A percentile compares a stretch with the other conserved stretches of the same genome.
These are phyloP conservation scores for Sclerotinia trifoliorum DNA, from an alignment of 2,329 filamentous ascomycete species.

Conservation along the genomic window DNA sequence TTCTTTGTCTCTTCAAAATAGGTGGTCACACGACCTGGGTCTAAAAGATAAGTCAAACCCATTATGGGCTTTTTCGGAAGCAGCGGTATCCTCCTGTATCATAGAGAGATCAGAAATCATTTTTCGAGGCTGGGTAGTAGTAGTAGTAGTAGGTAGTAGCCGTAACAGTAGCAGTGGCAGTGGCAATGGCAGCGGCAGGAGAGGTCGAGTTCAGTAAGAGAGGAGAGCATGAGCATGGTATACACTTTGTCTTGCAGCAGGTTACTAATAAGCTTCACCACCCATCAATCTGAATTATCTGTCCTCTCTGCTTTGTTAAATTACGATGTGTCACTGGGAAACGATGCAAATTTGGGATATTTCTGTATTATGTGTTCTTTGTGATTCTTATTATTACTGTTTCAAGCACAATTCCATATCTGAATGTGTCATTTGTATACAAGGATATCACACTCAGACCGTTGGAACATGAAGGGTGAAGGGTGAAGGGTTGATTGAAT, in stretches of 20 bases:
- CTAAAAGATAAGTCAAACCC: background rate
- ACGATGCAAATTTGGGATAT: background rate
- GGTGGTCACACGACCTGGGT: constrained; percentile 9
- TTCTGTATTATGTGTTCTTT: background rate
- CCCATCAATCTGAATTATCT: background rate
- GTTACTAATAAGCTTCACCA: background rate
- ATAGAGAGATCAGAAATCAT: background rate
- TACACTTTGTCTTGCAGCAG: background rate
- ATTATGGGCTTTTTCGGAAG: background rate
- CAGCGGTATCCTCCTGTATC: background rate
- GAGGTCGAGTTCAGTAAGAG: background rate
- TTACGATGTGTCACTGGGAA: constrained; percentile 11
- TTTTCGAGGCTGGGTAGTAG: background rate
- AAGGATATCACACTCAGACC: background rate
- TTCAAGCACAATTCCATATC: background rate
- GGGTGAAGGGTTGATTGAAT: no score
- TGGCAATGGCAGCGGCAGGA: background rate
- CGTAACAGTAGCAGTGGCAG: no score
- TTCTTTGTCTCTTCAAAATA: constrained; percentile 3
- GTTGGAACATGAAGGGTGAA: background rate
- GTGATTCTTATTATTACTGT: background rate
- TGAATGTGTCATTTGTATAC: no score
- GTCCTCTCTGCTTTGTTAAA: constrained; percentile 4
- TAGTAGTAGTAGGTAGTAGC: background rate
- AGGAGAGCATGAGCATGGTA: no score